phyloP scores from a whole-genome alignment of 306 rosid genomes.

The Cicer yamashitae region DNA sequence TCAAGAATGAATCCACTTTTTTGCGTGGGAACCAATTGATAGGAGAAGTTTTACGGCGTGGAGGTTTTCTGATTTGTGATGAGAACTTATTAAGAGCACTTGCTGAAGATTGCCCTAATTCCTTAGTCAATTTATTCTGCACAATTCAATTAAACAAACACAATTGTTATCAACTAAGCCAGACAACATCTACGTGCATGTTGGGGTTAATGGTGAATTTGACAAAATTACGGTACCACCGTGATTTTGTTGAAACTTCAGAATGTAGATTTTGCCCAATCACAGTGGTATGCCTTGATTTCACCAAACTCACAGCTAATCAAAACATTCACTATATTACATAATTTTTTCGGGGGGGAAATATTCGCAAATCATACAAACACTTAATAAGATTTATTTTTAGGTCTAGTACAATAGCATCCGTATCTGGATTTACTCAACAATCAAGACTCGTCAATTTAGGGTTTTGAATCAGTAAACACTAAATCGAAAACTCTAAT shows the following conservation, averaged over 20 bases:
- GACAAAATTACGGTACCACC: too few relatives aligned
- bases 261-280: too few relatives aligned
- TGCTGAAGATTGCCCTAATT: slow-evolving; percentile 55
- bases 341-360: background rate
- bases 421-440: background rate
- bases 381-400: too few relatives aligned
- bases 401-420: background rate
- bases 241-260: too few relatives aligned
- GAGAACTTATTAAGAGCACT: slow-evolving; percentile 67
- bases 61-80: slow-evolving; percentile 79
- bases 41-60: slow-evolving; percentile 81
- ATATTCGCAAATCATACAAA: too few relatives aligned
- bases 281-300: too few relatives aligned
- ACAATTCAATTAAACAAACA: slow-evolving; percentile 29
- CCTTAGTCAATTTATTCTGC: slow-evolving; percentile 71
- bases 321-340: background rate
- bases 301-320: too few relatives aligned
- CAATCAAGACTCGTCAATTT: background rate
- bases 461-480: slow-evolving; percentile 36
- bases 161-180: slow-evolving; percentile 5
- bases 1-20: slow-evolving; percentile 84
- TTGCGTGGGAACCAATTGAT: slow-evolving; percentile 90
- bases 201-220: too few relatives aligned
- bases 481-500: background rate
- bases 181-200: too few relatives aligned